Evolutionary conservation across 208 protist species (phyloP), one percentile per base, ranked within the genome.

Genomic region (Porcisia deanei): DNA sequence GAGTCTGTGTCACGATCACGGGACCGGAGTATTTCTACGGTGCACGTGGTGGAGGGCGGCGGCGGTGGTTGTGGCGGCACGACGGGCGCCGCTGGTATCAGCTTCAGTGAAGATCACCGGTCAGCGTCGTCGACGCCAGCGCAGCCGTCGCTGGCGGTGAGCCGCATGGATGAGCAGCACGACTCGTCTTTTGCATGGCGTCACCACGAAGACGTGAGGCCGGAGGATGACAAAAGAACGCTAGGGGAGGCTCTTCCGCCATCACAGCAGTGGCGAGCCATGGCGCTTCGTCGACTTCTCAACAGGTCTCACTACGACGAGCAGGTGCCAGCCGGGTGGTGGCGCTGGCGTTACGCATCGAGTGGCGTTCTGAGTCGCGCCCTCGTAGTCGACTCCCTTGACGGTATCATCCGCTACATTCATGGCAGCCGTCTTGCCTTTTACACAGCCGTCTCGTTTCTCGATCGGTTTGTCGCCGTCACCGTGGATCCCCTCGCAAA

Each of bases 361-460:
- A 75, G 71, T 58, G 85, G 81, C 12, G 87, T 82, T 71, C 66
- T 91, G 10, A 83, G 74, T 64, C 89, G 91, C 25, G 69, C 63
- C 20, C 75, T 86, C 55, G 87, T 94, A 47, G 83, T 96, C 53
- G 88, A 94, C 77, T 92, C 86, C 18, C 83, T 96, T 14, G 89
- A 96, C 69, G 85, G 88, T 43, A 89, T 94, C 41, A 77, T 96
- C 52, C 81, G 81, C 53, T 93, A 89, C 76, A 82, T 83, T 39
- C 78, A 80, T 37, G 85, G 86, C 60, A 88, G 81, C 61, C 86
- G 91, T 10, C 79, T 79, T 37, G 91, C 91, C 52, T 89, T 88
- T 49, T 92, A 91, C 83, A 81, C 80, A n/a, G 82, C 89, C 14
- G 85, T 88, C 41, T 78, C 83, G 6, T 92, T 85, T 65, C 82